Percentiles rank a stretch among this genome's conserved stretches.
Evolutionary conservation across 208 protist genomes (phyloP).

Genomic region (Phytomonas francai): DNA sequence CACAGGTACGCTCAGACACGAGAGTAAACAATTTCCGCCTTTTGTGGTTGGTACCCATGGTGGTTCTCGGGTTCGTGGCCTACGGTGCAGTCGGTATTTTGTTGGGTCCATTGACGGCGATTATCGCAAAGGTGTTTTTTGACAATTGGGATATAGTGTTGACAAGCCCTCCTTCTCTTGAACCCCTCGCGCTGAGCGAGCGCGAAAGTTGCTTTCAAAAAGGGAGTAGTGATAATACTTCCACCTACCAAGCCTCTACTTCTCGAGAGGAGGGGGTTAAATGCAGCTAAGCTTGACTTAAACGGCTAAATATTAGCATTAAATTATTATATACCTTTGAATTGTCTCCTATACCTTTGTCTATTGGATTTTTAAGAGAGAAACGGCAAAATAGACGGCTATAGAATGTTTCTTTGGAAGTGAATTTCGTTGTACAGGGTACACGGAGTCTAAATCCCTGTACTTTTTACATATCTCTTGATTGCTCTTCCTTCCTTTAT

Average conservation of each 20-base stretch:
- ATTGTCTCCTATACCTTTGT: neutral
- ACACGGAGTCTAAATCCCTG: neutral
- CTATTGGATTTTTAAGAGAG: neutral
- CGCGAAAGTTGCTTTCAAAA: neutral
- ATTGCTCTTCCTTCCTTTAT: neutral
- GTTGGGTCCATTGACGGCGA: slow-evolving; percentile 58
- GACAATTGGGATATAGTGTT: slow-evolving; percentile 68
- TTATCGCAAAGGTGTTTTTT: slow-evolving; percentile 62
- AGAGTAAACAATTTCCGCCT: slow-evolving; percentile 33
- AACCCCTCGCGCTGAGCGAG: neutral
- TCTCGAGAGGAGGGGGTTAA: no score
- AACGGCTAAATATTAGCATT: no score
- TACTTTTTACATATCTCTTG: neutral
- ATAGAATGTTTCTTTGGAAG: neutral
- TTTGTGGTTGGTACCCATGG: slow-evolving; percentile 45
- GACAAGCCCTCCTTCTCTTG: neutral
- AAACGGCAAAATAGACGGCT: neutral
- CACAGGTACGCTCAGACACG: slow-evolving; percentile 15
- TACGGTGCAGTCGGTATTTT: slow-evolving; percentile 59
- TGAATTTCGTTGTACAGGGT: neutral
- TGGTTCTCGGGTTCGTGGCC: slow-evolving; percentile 57
- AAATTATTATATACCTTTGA: neutral
- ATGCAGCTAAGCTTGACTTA: no score
- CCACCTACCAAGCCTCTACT: no score
- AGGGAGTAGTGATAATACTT: neutral